Percentiles rank a stretch among this genome's conserved stretches.
phyloP scores from a whole-genome alignment of 129 eudicot species.

The Smallanthus sonchifolius region DNA sequence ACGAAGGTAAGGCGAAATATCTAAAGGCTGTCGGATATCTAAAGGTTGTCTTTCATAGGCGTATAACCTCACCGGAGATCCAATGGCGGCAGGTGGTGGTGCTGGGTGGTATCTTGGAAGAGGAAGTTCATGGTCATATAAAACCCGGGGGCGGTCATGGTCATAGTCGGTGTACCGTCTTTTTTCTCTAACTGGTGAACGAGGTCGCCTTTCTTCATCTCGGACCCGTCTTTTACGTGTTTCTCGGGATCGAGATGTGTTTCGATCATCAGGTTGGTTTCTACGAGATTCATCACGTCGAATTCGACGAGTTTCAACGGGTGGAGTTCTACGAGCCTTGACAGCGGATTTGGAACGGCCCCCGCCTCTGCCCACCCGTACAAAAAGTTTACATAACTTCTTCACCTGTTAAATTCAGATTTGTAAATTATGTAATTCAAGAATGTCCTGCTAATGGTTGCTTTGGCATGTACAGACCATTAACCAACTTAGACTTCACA shows the following conservation, averaged over 20 bases:
- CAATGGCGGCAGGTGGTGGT: conserved; percentile 21
- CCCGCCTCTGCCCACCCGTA: conserved; percentile 30
- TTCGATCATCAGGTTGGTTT: conserved; percentile 24
- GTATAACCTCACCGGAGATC: conserved; percentile 32
- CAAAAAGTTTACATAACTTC: conserved; percentile 65
- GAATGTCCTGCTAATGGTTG: background rate
- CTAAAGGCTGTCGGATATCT: conserved; percentile 31
- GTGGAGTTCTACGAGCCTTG: conserved; percentile 8
- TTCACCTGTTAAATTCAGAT: conserved; percentile 55
- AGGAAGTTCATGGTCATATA: conserved; percentile 35
- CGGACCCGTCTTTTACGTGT: conserved; percentile 24
- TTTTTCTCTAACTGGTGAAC: conserved; percentile 24
- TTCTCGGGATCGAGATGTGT: conserved; percentile 13
- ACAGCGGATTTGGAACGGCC: conserved; percentile 14
- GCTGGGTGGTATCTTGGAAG: conserved; percentile 16
- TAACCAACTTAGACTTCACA: background rate
- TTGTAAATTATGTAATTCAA: background rate
- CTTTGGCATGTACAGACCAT: background rate
- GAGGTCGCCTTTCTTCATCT: conserved; percentile 32
- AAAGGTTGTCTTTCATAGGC: conserved; percentile 37
- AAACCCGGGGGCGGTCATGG: conserved; percentile 21
- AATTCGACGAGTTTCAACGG: background rate
- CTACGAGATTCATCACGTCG: conserved; percentile 5
- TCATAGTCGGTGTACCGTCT: conserved; percentile 17
- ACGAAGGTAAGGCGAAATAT: conserved; percentile 15